Evolutionary conservation across 192 early-diverging fungal species (phyloP), one percentile per base, ranked within the genome.

Genomic region (Radiomyces spectabilis): DNA sequence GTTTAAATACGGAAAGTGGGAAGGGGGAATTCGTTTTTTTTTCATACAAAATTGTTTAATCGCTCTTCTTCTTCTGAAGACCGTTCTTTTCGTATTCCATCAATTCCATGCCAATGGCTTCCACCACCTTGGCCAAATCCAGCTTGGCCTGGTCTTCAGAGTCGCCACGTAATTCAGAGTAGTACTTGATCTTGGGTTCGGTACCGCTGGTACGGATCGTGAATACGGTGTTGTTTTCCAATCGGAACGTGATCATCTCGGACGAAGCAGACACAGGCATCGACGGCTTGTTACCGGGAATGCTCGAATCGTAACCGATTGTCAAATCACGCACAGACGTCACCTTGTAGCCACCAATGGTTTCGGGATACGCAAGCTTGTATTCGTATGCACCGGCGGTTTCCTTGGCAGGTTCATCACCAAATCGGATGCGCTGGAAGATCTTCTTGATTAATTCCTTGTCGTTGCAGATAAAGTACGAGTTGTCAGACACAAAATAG

Each of bases 171-270:
- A 87, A 68, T 35, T 92, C 88, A 29, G 83, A 55, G 56, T 91
- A 91, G 59, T 88, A 90, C 72, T 92, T 93, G 70, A 93, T 79
- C 63, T 93, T 97, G 58, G 89, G 93, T 66, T 94, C 94, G 5
- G 93, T 94, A 5, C 90, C 90, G 44, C 86, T 81, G 2, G 85
- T 83, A 49, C 82, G 74, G 61, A 86, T 59, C 7, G 84, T 87
- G 45, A 82, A 74, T 19, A 84, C 78, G 39, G 75, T 80, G 38
- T 75, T 77, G 35, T 87, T 83, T 51, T 83, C 78, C 12, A 85
- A 78, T 53, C 74, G 73, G 61, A 97, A 92, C 0, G 93, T 97
- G 32, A 97, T 82, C 94, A 97, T 97, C 29, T 97, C 86, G 4
- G 92, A 83, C 4, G 78, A 74, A 1, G 75, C 55, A 1, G 89